phyloP scores from a whole-genome alignment of 176 grass and related monocot genomes.

The bread wheat (Triticum aestivum) region IWGSC_CS_RefSeq_v2.1 NC_057813.1:50913481-50913980 shows the following conservation, averaged over 20 bases:
- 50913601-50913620: slow-evolving; percentile 19
- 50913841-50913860: background rate
- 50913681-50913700: background rate
- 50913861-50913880: background rate
- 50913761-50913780: background rate
- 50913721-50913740: background rate
- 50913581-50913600: slow-evolving; percentile 2
- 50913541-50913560: too few relatives aligned
- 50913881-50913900: slow-evolving; percentile 22
- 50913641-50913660: background rate
- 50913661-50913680: background rate
- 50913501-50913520: too few relatives aligned
- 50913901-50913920: background rate
- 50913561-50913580: too few relatives aligned
- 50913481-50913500: background rate
- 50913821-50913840: background rate
- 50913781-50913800: background rate
- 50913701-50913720: background rate
- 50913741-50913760: background rate
- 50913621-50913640: slow-evolving; percentile 9
- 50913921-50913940: slow-evolving; percentile 23
- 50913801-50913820: background rate
- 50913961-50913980: background rate
- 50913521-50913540: too few relatives aligned
- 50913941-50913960: background rate